Evolutionary conservation across 345 rosid genomes (phyloP).

Genomic region (Hibiscus tridactylites): DNA sequence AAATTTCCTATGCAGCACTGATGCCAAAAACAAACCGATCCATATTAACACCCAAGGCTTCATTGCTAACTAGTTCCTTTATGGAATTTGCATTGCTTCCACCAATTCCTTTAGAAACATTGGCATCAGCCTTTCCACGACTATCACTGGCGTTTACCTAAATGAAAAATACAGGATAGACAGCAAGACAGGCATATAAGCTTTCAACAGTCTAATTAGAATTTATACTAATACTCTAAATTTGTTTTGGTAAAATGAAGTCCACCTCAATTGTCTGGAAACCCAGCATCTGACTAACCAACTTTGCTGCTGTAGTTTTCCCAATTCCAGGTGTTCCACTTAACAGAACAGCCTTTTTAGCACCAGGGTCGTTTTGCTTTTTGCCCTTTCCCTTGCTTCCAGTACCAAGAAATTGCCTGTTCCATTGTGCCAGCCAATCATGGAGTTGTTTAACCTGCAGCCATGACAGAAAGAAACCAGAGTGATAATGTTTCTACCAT

Average conservation of each 20-base stretch:
- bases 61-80: conserved; percentile 93
- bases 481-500: neutral
- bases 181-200: neutral
- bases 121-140: conserved; percentile 88
- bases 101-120: conserved; percentile 76
- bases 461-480: conserved; percentile 6
- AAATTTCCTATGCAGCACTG: conserved; percentile 19
- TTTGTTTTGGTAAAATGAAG: neutral
- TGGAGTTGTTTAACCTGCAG: conserved; percentile 84
- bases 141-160: conserved; percentile 64
- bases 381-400: conserved; percentile 72
- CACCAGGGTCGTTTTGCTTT: conserved; percentile 55
- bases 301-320: conserved; percentile 88
- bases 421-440: conserved; percentile 81
- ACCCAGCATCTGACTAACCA: conserved; percentile 89
- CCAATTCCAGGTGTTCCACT: conserved; percentile 98
- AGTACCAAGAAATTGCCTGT: conserved; percentile 52
- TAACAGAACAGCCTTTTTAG: conserved; percentile 78
- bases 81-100: conserved; percentile 95
- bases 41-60: conserved; percentile 50
- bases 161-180: neutral
- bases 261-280: conserved; percentile 80
- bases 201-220: neutral
- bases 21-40: conserved; percentile 19
- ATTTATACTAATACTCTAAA: neutral